phyloP scores from a whole-genome alignment of 2,329 filamentous ascomycete genomes.

The Xylariaceae sp. region DNA sequence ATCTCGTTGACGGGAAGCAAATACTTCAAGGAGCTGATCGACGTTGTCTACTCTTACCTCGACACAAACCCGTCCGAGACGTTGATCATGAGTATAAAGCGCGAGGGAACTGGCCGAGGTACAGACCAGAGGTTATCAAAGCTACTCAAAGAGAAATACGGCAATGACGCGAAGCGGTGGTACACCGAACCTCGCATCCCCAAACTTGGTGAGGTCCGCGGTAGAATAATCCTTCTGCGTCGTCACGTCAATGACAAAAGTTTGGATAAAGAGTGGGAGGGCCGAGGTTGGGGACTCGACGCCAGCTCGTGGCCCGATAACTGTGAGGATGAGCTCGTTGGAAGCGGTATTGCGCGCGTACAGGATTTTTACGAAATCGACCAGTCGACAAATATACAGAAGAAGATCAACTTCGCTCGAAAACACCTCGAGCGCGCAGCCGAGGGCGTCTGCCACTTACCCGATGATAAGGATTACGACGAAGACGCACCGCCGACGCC shows the following conservation, averaged over 20 bases:
- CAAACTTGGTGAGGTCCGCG: conserved; percentile 71
- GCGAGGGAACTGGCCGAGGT: conserved; percentile 78
- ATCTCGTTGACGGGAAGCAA: conserved; percentile 78
- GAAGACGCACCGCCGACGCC: conserved; percentile 43
- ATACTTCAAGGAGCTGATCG: conserved; percentile 70
- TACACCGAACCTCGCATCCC: conserved; percentile 75
- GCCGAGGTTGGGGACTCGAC: conserved; percentile 55
- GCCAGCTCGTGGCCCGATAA: conserved; percentile 80
- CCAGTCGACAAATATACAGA: conserved; percentile 68
- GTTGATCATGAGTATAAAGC: conserved; percentile 82
- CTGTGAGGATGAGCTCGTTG: conserved; percentile 67
- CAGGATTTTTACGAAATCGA: conserved; percentile 94
- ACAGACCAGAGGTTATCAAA: conserved; percentile 75
- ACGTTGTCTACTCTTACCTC: conserved; percentile 70
- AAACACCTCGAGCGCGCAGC: conserved; percentile 74
- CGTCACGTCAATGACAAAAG: conserved; percentile 66
- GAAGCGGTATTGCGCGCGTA: conserved; percentile 71
- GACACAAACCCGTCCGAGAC: conserved; percentile 74
- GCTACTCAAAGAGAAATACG: conserved; percentile 71
- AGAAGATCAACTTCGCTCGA: conserved; percentile 71
- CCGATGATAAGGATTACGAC: conserved; percentile 31
- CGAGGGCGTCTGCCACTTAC: conserved; percentile 44
- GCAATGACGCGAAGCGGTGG: conserved; percentile 59
- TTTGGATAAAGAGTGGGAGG: conserved; percentile 48
- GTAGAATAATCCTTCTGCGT: conserved; percentile 78